phyloP scores from a whole-genome alignment of 2,329 filamentous ascomycete species.

The Lomentospora prolificans region DNA sequence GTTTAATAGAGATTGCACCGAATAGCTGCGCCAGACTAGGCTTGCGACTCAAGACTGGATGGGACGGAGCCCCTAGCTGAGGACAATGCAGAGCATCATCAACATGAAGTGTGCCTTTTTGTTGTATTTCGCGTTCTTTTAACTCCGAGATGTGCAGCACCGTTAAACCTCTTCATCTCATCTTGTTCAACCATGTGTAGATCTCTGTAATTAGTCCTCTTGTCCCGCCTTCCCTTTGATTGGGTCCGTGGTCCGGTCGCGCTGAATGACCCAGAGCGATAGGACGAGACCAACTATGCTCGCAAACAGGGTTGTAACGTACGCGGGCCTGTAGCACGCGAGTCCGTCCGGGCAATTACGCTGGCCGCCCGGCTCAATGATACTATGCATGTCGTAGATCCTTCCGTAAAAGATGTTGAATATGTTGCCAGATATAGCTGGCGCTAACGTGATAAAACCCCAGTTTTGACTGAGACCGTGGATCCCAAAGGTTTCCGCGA shows the following conservation, averaged over 20 bases:
- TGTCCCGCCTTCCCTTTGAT: slow-evolving; percentile 26
- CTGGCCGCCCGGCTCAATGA: slow-evolving; percentile 57
- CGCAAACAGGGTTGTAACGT: slow-evolving; percentile 65
- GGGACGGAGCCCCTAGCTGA: too few species aligned
- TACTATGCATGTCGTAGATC: slow-evolving; percentile 73
- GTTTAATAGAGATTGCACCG: not conserved
- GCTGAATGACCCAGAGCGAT: slow-evolving; percentile 60
- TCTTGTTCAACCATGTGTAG: not conserved
- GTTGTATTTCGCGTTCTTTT: too few species aligned
- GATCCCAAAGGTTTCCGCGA: slow-evolving; percentile 85
- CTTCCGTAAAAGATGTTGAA: slow-evolving; percentile 87
- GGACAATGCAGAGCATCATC: too few species aligned
- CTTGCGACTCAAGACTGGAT: too few species aligned
- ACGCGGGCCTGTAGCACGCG: slow-evolving; percentile 72
- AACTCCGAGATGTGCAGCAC: too few species aligned
- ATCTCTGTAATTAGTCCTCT: slow-evolving; percentile 21
- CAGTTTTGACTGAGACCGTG: slow-evolving; percentile 87
- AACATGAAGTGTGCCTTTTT: not conserved
- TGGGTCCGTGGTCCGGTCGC: slow-evolving; percentile 29
- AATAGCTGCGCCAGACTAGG: too few species aligned
- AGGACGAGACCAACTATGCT: slow-evolving; percentile 60
- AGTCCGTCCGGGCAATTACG: slow-evolving; percentile 68
- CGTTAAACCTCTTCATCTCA: too few species aligned
- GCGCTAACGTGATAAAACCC: slow-evolving; percentile 87
- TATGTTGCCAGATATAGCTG: slow-evolving; percentile 77